Percentiles rank a stretch among this genome's conserved stretches.
phyloP scores from a whole-genome alignment of 177 flowering plant genomes.

The Vitis hybrid region DNA sequence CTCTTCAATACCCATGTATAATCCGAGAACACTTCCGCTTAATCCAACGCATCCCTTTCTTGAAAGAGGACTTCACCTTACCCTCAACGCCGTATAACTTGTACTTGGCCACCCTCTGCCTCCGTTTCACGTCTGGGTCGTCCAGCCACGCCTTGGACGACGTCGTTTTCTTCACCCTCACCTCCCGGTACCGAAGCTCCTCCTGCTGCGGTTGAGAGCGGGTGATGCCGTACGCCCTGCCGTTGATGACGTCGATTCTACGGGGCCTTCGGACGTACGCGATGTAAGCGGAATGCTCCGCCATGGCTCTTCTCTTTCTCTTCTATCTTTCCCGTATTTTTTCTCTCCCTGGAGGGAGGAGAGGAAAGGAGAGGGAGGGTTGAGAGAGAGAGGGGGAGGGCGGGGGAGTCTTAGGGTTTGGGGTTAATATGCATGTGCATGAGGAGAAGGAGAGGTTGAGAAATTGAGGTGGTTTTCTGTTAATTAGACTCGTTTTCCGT shows the following conservation, averaged over 20 bases:
- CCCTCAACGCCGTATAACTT: conserved; percentile 45
- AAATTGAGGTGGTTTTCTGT: neutral
- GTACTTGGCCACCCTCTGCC: conserved; percentile 39
- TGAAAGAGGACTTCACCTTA: conserved; percentile 36
- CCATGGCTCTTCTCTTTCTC: conserved; percentile 15
- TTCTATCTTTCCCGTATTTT: neutral
- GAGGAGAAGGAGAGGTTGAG: neutral
- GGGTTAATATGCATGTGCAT: neutral
- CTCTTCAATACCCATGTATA: conserved; percentile 15
- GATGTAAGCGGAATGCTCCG: neutral
- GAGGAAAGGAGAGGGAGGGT: neutral
- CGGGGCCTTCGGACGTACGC: conserved; percentile 14
- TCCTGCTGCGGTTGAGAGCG: conserved; percentile 4
- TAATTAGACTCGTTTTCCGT: too few relatives aligned
- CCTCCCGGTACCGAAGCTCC: neutral
- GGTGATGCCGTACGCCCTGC: conserved; percentile 18
- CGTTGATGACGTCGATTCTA: conserved; percentile 21
- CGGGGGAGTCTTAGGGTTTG: neutral
- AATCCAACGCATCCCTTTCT: conserved; percentile 41
- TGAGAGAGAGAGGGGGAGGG: neutral
- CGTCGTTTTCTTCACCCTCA: neutral
- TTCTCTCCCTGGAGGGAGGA: neutral
- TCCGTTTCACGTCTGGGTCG: conserved; percentile 37
- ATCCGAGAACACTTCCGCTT: conserved; percentile 29
- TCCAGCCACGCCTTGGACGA: conserved; percentile 27